Percentiles rank a stretch among this genome's conserved stretches.
These are phyloP conservation scores for Thielaviopsis euricoi DNA, from an alignment of 2,329 filamentous ascomycete genomes.

Conservation along the genomic window DNA sequence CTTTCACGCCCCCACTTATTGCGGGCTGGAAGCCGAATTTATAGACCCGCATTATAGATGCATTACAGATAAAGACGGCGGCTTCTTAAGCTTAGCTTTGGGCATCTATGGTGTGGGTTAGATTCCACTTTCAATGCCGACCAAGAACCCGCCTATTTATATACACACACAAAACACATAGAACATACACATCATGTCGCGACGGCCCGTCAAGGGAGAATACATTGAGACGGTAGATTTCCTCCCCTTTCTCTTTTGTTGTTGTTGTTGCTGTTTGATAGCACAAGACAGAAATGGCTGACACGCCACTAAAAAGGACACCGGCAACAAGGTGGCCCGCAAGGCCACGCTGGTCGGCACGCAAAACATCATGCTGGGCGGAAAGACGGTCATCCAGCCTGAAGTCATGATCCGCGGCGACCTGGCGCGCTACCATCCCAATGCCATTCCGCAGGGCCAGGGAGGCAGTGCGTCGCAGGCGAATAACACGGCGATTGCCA, in stretches of 20 bases:
- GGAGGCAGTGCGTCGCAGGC: constrained; percentile 20
- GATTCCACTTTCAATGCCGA: too few relatives aligned
- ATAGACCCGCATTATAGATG: too few relatives aligned
- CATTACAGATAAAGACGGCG: too few relatives aligned
- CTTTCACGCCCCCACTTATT: too few relatives aligned
- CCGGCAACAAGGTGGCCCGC: constrained; percentile 94
- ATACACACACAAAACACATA: too few relatives aligned
- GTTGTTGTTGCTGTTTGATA: too few relatives aligned
- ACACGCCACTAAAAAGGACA: constrained; percentile 45
- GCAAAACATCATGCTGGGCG: constrained; percentile 93
- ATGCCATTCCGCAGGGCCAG: constrained; percentile 23
- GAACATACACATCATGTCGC: constrained; percentile 41
- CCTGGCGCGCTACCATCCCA: constrained; percentile 43
- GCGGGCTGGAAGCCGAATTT: too few relatives aligned
- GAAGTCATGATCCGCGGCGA: constrained; percentile 91
- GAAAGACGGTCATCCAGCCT: constrained; percentile 88
- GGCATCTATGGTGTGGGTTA: too few relatives aligned
- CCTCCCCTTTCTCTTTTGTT: neutral
- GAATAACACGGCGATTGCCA: constrained; percentile 57
- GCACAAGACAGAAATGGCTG: too few relatives aligned
- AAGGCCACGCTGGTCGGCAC: constrained; percentile 85
- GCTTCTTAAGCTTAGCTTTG: too few relatives aligned
- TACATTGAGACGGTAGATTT: constrained; percentile 82
- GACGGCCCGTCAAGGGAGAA: constrained; percentile 67
- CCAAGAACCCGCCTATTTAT: too few relatives aligned